Percentiles rank a stretch among this genome's conserved stretches.
phyloP scores from a whole-genome alignment of 108 stramenopile genomes.

The Nitzschia sp. region DNA sequence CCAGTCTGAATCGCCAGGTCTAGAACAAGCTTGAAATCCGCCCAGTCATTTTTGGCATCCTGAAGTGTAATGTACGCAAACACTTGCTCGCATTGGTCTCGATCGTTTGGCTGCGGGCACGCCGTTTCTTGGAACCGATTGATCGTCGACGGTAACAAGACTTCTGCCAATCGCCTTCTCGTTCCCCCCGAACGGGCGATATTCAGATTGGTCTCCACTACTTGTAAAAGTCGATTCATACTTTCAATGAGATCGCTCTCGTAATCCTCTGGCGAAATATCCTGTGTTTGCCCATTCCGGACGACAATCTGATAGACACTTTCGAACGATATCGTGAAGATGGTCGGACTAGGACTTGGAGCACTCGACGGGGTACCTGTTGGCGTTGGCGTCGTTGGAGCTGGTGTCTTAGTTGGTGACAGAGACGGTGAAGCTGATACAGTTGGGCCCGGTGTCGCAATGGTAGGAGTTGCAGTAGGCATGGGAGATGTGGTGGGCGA shows the following conservation, averaged over 20 bases:
- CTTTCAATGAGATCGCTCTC: constrained; percentile 23
- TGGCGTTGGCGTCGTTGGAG: not conserved
- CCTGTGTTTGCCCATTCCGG: constrained; percentile 18
- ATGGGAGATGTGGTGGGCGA: not conserved
- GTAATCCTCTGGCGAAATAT: constrained; percentile 19
- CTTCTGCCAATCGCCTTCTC: not conserved
- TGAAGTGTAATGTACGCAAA: constrained; percentile 23
- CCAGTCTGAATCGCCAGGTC: constrained; percentile 26
- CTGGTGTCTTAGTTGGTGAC: not conserved
- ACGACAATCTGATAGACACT: constrained; percentile 22
- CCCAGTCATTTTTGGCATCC: constrained; percentile 19
- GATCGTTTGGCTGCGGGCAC: constrained; percentile 7
- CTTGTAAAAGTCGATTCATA: constrained; percentile 29
- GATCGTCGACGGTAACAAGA: constrained; percentile 23
- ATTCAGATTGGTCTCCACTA: constrained; percentile 2
- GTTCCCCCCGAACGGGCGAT: not conserved
- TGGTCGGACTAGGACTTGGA: constrained; percentile 9
- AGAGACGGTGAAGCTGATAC: not conserved
- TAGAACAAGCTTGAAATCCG: constrained; percentile 10
- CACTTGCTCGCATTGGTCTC: constrained; percentile 23
- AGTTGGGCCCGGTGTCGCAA: not conserved
- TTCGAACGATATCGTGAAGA: not conserved
- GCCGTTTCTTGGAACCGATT: not conserved
- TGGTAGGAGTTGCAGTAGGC: not conserved
- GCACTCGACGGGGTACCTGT: not conserved